Conservation (phyloP, 2,329 filamentous ascomycete species). For the Claviceps digitariae region DNA sequence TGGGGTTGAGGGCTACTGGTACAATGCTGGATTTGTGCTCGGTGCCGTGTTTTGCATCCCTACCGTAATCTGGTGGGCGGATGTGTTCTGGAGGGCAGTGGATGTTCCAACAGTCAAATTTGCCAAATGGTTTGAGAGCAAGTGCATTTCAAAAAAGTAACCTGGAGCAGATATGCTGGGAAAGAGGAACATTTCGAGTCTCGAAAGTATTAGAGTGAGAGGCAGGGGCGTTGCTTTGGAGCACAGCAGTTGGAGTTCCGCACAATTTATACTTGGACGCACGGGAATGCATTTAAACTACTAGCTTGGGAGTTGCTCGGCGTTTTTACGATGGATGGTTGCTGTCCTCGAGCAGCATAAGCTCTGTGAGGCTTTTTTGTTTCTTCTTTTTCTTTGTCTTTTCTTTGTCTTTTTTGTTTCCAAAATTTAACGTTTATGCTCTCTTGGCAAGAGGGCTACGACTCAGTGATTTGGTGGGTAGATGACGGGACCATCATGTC, state of each 20-base stretch:
- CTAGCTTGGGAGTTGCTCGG: neutral
- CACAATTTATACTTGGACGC: neutral
- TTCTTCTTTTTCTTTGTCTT: neutral
- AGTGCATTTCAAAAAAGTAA: conserved; percentile 21
- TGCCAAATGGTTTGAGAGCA: conserved; percentile 40
- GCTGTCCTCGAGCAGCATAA: neutral
- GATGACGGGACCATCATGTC: neutral
- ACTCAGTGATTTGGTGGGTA: neutral
- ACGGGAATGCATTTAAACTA: neutral
- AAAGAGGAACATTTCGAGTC: neutral
- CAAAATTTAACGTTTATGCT: neutral
- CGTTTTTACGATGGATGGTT: neutral
- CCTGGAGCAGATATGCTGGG: neutral
- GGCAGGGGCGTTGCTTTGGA: neutral
- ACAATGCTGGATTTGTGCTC: conserved; percentile 32
- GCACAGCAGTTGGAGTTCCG: neutral
- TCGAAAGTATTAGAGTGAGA: neutral
- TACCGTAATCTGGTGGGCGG: conserved; percentile 38
- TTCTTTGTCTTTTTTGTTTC: neutral
- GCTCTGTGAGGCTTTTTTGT: neutral
- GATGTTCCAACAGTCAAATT: conserved; percentile 43
- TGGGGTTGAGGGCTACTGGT: conserved; percentile 31
- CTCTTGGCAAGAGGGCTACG: neutral
- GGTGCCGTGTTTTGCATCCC: conserved; percentile 35
- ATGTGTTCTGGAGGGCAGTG: conserved; percentile 42